Base-by-base conservation (phyloP, 257 asterid species). In the Penstemon newberryi region DNA sequence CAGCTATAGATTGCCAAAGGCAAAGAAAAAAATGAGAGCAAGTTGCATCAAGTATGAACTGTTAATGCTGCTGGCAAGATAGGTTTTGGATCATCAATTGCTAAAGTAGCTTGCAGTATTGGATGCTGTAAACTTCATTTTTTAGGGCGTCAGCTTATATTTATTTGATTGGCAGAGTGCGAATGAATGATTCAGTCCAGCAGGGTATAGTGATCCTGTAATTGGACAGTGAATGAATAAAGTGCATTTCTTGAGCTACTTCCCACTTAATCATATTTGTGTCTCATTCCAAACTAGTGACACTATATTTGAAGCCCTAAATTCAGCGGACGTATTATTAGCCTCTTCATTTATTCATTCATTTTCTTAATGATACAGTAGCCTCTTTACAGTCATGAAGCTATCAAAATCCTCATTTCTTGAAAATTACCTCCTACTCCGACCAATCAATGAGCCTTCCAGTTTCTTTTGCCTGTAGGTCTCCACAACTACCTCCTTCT, bases 401-500 rank as follows among this genome's bases (percentile, higher is more conserved):
- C 18, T 63, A 71, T 57, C 37, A 13, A 46, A 15, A 8, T 40
- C 7, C 38, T n/a, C 46, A 62, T 42, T 70, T n/a, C 62, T 15
- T 43, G 56, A 11, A 33, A 7, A 10, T 3, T 42, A 56, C 39
- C 42, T 62, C 54, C 19, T 18, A 33, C 42, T 43, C 6, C n/a
- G 8, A 62, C 67, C 18, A 62, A 62, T 10, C 60, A 40, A 8
- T 51, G 51, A 40, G 47, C 55, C 38, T 45, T 33, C 42, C 38
- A 58, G 47, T 61, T 43, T 47, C 43, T 12, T 65, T 25, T 60
- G 5, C 41, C 38, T 59, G 52, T 39, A 18, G 10, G 68, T 11
- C 43, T 36, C 39, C 5, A 5, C 13, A 50, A 70, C n/a, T 56
- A 53, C 68, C 15, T 70, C 39, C 40, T 41, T 72, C 66, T 66